Evolutionary conservation across 176 grass and related monocot genomes (phyloP), one percentile per base, ranked within the genome.

Genomic region (Pontederia paniculata): DNA sequence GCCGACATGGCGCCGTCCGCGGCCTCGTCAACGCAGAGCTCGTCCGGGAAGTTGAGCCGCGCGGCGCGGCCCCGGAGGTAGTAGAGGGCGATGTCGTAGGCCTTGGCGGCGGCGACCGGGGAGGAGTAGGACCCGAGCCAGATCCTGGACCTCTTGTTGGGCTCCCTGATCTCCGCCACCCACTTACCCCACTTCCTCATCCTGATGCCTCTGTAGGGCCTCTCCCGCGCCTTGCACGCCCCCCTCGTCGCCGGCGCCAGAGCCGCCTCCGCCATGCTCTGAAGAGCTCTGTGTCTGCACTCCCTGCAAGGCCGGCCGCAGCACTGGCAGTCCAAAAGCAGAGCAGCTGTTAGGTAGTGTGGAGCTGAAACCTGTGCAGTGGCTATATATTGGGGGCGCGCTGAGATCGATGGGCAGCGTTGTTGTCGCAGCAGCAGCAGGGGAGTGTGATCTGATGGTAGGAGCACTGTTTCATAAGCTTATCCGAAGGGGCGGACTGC

Each of bases 171-270:
- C 88, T 94, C 88, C 48, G 88, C 88, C 52, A 94, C 88, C 88
- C 88, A 94, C 77, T 94, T 94, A 58, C 88, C 88, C 88, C 88
- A 94, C 77, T 94, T 94, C 1, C 88, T 68, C 88, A 94, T 94
- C 58, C 83, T 63, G 21, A 94, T 80, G 44, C 88, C 88, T 52
- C 88, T 63, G 68, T 84, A 94, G 58, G 85, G 83, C 22, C 79
- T 16, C 50, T 20, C 50, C 50, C 19, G 28, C 50, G 19, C 50
- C 8, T n/a, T n/a, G n/a, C n/a, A n/a, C n/a, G 50, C 50, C 17
- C 6, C 15, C 50, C 9, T 19, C 17, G 50, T 15, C 5, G 50
- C 0, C 53, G 1, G 53, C 63, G 7, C 28, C 28, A 37, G 7
- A 37, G 28, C 28, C 7, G 28, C 28, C 28, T 37, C 28, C 28